Base-by-base conservation (phyloP, 2,329 filamentous ascomycete genomes). In the Hortaea werneckii region DNA sequence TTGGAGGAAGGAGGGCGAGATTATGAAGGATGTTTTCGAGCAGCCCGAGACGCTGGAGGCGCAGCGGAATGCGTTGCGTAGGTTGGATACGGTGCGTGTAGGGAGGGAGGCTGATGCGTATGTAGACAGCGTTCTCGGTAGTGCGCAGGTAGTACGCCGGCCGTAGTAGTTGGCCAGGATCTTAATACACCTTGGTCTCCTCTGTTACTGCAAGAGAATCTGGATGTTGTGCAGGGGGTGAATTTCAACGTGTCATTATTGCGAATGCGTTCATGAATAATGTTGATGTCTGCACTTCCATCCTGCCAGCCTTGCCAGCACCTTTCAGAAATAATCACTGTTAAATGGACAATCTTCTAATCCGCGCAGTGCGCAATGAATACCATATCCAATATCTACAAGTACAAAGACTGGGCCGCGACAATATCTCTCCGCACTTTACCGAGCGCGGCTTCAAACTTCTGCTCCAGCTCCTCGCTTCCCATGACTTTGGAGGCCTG, bases 401-500 rank as follows among this genome's bases (percentile, higher is more conserved):
- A 74, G 64, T 95, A 96, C 66, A 96, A 72, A 58, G 85, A 94
- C 72, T 95, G 89, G 41, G 90, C 87, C 26, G 90, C 88, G 48
- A 98, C 90, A 64, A 98, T 89, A 65, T 96, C 92, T 60, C 92
- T 78, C 66, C 87, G 79, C 45, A 96, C 85, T 76, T 94, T 92
- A 48, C 77, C 75, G 56, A 98, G 71, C 50, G 87, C 84, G 55
- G 81, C 78, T 60, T 95, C 89, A 62, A 98, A 98, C 70, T 95
- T 95, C 63, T 82, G 78, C 61, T 89, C 85, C 46, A 98, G 73
- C 59, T 96, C 92, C 51, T 94, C 87, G 64, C 85, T 95, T 59
- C 92, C 92, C 92, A 98, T 98, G 52, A 95, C 90, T 71, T 95
- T 96, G 54, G 86, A 80, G 26, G 90, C 92, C 69, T 96, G 86